A percentile compares a stretch with the other conserved stretches of the same genome.
Conservation (phyloP, 164 flowering plant species). For the Aristolochia fimbriata region DNA sequence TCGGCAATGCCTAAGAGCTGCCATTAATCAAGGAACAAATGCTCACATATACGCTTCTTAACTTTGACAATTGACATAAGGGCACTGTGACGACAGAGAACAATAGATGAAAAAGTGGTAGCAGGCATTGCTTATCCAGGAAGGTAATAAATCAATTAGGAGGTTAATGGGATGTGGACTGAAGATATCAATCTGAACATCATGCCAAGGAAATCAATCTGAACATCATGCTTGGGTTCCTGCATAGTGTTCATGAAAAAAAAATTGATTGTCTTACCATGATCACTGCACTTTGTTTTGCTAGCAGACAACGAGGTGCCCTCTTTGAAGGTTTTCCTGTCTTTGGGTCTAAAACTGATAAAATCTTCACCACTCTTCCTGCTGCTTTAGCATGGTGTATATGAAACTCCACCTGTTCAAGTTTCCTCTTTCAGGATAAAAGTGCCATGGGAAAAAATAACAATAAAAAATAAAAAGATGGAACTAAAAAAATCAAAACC, state of each 20-base stretch:
- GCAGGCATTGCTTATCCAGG: background rate
- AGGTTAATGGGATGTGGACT: too few relatives aligned
- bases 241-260: background rate
- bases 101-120: too few relatives aligned
- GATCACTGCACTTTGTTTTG: slow-evolving; percentile 81
- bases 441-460: background rate
- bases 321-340: slow-evolving; percentile 67
- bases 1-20: too few relatives aligned
- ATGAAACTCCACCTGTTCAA: slow-evolving; percentile 74
- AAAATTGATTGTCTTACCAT: slow-evolving; percentile 41
- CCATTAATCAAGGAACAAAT: background rate
- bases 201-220: background rate
- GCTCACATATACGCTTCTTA: too few relatives aligned
- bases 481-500: slow-evolving; percentile 25
- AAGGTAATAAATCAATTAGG: background rate
- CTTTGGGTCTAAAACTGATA: slow-evolving; percentile 69
- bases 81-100: too few relatives aligned
- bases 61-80: too few relatives aligned
- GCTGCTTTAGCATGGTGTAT: slow-evolving; percentile 85
- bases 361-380: slow-evolving; percentile 58
- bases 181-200: too few relatives aligned
- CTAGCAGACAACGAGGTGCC: slow-evolving; percentile 64
- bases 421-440: background rate
- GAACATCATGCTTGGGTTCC: background rate
- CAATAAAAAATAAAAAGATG: background rate